Evolutionary conservation across 768 basidiomycete genomes (phyloP), one percentile per base, ranked within the genome.

Genomic region (Candolleomyces aberdarensis): DNA sequence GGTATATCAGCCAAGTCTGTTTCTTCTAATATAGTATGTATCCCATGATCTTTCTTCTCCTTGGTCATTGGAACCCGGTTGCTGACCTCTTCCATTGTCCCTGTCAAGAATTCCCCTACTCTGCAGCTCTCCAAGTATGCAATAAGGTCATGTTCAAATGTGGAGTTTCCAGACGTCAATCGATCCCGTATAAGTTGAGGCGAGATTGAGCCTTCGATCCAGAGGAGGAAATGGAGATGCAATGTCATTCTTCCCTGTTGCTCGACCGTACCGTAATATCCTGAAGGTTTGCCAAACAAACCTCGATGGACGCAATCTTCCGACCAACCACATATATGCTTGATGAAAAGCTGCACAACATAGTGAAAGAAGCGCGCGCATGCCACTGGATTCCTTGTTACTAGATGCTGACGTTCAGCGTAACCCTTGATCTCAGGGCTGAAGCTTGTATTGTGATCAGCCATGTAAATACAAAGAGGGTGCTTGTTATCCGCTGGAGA

Each of bases 401-500:
- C 39, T 13, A 47, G 20, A 11, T n/a, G n/a, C n/a, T n/a, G n/a
- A n/a, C n/a, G n/a, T n/a, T n/a, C n/a, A n/a, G n/a, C n/a, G 14
- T 43, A 57, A 3, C 29, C 8, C 43, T 64, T 67, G 7, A 68
- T 19, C 15, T 63, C 48, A 5, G 66, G 71, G 7, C 55, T 31
- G 41, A 71, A 75, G 10, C 71, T 57, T 6, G 58, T 64, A 11
- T 63, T 68, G 8, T n/a, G n/a, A n/a, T n/a, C n/a, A n/a, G 74
- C 70, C 70, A 62, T 75, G 57, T 76, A 76, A 5, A 78, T 19
- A 13, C 68, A 70, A 7, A 78, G 60, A 0, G 75, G 75, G 62
- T 75, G 69, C 14, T 63, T 63, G 0, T 56, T 51, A 61, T 78
- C 74, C 10, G 64, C 68, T 8, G 69, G 74, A 0, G 75, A 67